These are phyloP conservation scores for Euphorbia lathyris DNA, from an alignment of 345 rosid genomes.

Conservation along the genomic window DNA sequence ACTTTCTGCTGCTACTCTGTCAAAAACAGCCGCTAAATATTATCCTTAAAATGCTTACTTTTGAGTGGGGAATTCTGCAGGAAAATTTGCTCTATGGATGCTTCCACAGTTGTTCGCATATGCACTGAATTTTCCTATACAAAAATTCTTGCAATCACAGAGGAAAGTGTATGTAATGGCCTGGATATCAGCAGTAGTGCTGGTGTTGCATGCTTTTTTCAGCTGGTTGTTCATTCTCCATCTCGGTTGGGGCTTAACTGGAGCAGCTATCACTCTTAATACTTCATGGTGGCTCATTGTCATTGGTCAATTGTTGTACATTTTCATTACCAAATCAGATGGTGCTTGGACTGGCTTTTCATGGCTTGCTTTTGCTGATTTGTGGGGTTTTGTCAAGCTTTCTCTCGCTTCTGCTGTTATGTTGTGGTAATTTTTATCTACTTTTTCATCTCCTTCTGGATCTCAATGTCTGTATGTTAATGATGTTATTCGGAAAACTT, in stretches of 20 bases:
- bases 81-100: constrained; percentile 90
- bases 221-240: constrained; percentile 82
- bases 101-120: constrained; percentile 82
- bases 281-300: constrained; percentile 88
- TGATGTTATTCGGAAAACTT: neutral
- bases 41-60: neutral
- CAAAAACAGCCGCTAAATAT: too few relatives aligned
- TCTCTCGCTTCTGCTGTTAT: constrained; percentile 88
- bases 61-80: constrained; percentile 29
- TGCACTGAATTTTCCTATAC: constrained; percentile 84
- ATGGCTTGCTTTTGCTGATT: constrained; percentile 72
- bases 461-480: neutral
- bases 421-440: constrained; percentile 55
- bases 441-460: neutral
- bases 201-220: constrained; percentile 52
- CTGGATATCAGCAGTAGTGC: constrained; percentile 59
- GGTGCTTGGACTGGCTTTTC: constrained; percentile 97
- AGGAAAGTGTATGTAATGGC: constrained; percentile 85
- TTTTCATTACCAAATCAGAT: constrained; percentile 76
- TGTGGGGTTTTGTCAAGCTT: constrained; percentile 77
- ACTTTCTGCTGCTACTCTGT: neutral
- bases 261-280: constrained; percentile 82
- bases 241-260: constrained; percentile 73
- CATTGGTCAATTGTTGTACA: constrained; percentile 61
- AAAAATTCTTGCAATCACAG: constrained; percentile 85